phyloP scores from a whole-genome alignment of 441 rosid species.

The Omphalea diandra region DNA sequence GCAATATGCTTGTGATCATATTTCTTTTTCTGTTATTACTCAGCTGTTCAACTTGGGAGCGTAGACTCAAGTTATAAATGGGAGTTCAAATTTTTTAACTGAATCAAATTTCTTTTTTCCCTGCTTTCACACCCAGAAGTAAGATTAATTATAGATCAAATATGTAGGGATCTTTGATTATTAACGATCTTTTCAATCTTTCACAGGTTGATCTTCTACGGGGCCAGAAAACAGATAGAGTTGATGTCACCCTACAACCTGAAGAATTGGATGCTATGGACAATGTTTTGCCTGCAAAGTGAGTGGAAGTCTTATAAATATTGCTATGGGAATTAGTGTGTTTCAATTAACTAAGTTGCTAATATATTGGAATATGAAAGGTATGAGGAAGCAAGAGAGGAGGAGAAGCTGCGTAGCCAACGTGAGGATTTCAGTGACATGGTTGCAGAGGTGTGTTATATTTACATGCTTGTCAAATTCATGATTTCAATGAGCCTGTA shows the following conservation, averaged over 20 bases:
- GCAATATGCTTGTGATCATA: not conserved
- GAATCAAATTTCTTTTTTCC: not conserved
- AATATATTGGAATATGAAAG: slow-evolving; percentile 35
- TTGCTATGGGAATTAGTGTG: too few species aligned
- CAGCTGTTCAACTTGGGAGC: not conserved
- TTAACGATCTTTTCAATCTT: not conserved
- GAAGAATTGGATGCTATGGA: slow-evolving; percentile 94
- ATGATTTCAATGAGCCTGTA: too few species aligned
- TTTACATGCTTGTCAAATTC: not conserved
- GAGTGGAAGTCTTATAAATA: slow-evolving; percentile 33
- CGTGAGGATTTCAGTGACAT: slow-evolving; percentile 94
- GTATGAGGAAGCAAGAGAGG: slow-evolving; percentile 97
- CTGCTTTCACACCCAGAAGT: not conserved
- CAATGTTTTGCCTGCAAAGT: slow-evolving; percentile 93
- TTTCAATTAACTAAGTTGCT: slow-evolving; percentile 3
- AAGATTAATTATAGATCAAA: not conserved
- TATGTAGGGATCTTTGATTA: not conserved
- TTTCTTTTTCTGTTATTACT: not conserved
- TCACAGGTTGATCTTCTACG: slow-evolving; percentile 79
- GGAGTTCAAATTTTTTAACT: too few species aligned
- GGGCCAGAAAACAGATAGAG: slow-evolving; percentile 91
- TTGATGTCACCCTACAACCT: slow-evolving; percentile 84
- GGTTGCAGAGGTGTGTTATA: slow-evolving; percentile 83
- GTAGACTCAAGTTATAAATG: not conserved
- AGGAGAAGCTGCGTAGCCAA: slow-evolving; percentile 87